Base-by-base conservation (phyloP, 2,329 filamentous ascomycete genomes). In the Thielaviopsis populi region DNA sequence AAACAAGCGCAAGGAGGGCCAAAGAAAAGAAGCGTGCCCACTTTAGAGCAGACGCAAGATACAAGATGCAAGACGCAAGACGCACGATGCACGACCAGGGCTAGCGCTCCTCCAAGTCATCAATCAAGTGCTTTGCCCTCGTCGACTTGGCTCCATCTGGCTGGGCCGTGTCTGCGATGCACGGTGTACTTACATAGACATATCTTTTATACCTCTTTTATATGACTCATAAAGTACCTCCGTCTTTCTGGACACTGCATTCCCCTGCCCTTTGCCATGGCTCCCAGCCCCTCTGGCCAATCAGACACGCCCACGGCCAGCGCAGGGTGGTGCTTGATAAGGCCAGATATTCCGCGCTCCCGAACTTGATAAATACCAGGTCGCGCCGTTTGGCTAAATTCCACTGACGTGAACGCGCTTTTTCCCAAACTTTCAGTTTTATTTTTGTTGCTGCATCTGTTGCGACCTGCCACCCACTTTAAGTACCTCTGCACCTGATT, bases 281-380 rank as follows among this genome's bases (percentile, higher is more conserved):
- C n/a, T 46, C 27, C 41, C 42, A 37, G 53, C 53, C 24, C 19
- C 43, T 10, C 43, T 61, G 43, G 43, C 59, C 50, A 66, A 66
- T 66, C 64, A 66, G 30, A 61, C n/a, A n/a, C n/a, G 40, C 30
- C 33, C 48, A 61, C 46, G 41, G 46, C 56, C 56, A 48, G 54
- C 40, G 42, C 7, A 48, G 56, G 53, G 50, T 63, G 46, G 58
- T 62, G 37, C 43, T 56, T 46, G 64, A 66, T 66, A 66, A 66
- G 64, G 64, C 64, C 64, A 66, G 64, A 66, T 66, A 66, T 66
- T 66, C 64, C 64, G 64, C 64, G 61, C 56, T 58, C 64, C 64
- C 58, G 61, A 66, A 61, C 50, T 56, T 65, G 63, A 67, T 67
- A 67, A 67, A 67, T 67, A 67, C 67, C 67, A 66, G 65, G 67